Conservation (phyloP, 768 basidiomycete genomes). For the Rhizopogon sp. region DNA sequence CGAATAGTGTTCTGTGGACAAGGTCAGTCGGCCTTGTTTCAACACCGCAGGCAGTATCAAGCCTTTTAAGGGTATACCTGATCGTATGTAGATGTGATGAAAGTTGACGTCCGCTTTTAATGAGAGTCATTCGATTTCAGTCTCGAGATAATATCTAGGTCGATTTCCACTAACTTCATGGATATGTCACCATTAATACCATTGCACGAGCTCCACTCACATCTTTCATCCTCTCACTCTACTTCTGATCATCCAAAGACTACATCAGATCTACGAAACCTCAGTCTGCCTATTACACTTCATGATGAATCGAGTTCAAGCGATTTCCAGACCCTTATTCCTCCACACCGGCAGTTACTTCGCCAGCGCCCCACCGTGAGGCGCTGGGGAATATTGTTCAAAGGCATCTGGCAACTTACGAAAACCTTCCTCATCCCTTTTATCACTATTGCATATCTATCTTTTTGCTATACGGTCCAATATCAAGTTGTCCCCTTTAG, state of each 20-base stretch:
- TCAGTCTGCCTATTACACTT: not conserved
- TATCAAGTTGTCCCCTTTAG: conserved; percentile 18
- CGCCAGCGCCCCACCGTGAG: not conserved
- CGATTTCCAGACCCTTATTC: not conserved
- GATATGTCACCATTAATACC: not conserved
- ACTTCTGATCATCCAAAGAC: not conserved
- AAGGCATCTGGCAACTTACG: not conserved
- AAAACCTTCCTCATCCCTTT: conserved; percentile 6
- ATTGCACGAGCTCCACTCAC: not conserved
- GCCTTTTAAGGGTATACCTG: no score
- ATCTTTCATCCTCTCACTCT: not conserved
- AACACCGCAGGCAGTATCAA: no score
- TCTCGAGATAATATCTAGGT: not conserved
- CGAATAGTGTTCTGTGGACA: no score
- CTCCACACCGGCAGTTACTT: not conserved
- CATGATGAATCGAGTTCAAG: not conserved
- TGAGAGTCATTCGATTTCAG: no score
- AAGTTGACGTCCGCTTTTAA: no score
- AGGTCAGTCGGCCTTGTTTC: no score
- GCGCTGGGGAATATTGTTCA: not conserved
- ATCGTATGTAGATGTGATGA: no score
- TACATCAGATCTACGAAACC: not conserved
- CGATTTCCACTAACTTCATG: not conserved
- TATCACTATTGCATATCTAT: conserved; percentile 7
- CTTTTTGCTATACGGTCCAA: conserved; percentile 17